Conservation (phyloP, 2,329 filamentous ascomycete species). For the Diaporthe amygdali region DNA sequence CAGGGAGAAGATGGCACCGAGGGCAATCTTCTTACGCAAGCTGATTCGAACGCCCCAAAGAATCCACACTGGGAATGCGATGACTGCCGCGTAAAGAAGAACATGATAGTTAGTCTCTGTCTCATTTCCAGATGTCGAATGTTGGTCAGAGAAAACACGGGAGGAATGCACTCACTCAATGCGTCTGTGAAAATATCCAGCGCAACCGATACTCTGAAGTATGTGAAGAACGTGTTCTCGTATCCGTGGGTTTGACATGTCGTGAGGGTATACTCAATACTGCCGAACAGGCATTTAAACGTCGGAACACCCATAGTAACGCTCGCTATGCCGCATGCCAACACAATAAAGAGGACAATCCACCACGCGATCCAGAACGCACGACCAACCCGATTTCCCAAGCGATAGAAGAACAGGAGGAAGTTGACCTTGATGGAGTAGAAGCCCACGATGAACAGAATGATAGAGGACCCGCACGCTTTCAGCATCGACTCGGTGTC, state of each 20-base stretch:
- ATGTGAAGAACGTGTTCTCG: constrained; percentile 22
- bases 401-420: constrained; percentile 23
- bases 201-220: constrained; percentile 23
- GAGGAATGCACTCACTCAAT: background rate
- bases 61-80: constrained; percentile 24
- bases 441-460: constrained; percentile 21
- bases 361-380: constrained; percentile 20
- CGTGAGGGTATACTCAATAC: constrained; percentile 11
- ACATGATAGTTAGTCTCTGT: background rate
- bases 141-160: background rate
- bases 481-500: constrained; percentile 24
- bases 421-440: constrained; percentile 26
- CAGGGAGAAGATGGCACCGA: constrained; percentile 23
- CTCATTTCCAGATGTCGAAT: background rate
- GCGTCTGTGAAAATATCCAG: constrained; percentile 18
- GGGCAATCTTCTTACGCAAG: constrained; percentile 20
- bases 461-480: constrained; percentile 17
- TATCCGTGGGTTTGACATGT: constrained; percentile 17
- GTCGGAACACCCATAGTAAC: constrained; percentile 21
- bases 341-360: constrained; percentile 13
- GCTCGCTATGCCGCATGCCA: constrained; percentile 17
- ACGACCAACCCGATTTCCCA: constrained; percentile 4
- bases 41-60: constrained; percentile 24
- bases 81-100: background rate
- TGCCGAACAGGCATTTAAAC: constrained; percentile 22